Evolutionary conservation across 169 alveolate species (phyloP), one percentile per base, ranked within the genome.

Genomic region (Plasmodium fragile): DNA sequence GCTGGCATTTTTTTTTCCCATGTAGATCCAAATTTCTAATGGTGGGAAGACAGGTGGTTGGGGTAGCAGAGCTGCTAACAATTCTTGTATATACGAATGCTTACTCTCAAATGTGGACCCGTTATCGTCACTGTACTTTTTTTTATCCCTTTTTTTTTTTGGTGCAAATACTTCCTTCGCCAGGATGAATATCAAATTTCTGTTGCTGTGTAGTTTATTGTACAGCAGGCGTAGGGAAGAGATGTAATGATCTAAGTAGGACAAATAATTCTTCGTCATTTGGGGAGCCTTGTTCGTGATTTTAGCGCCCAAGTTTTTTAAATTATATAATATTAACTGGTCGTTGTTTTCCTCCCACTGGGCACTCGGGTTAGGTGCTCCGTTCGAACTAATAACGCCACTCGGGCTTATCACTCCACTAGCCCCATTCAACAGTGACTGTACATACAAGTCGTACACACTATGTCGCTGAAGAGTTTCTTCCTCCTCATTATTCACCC

Each of bases 21-120:
- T 80, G 39, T 45, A 91, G 18, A 91, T 16, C 94, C 91, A 81
- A 1, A 79, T 65, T 81, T 79, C 84, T 0, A 91, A 43, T 4
- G 94, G 83, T 8, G 94, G 94, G 25, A 41, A 91, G 4, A 70
- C 25, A 16, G 94, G 94, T n/a, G 94, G 94, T 81, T 91, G 53
- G 3, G 94, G 94, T 49, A 91, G 82, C 7, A 91, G 70, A 3
- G 77, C 25, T 45, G 92, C 30, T 22, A 91, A 80, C 30, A 91
- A 91, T 81, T 81, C 84, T 49, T 73, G 72, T 8, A 91, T 25
- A 80, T 91, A 91, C 5, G 92, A 41, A 80, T 91, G 59, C 72
- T 52, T 91, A 5, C 55, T 59, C 43, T 80, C 45, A 79, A 28
- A 16, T 4, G 82, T 32, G 22, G 77, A 32, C 11, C 41, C 49